These are phyloP conservation scores for Capsicum pubescens DNA, from an alignment of 257 asterid genomes.

Conservation along the genomic window DNA sequence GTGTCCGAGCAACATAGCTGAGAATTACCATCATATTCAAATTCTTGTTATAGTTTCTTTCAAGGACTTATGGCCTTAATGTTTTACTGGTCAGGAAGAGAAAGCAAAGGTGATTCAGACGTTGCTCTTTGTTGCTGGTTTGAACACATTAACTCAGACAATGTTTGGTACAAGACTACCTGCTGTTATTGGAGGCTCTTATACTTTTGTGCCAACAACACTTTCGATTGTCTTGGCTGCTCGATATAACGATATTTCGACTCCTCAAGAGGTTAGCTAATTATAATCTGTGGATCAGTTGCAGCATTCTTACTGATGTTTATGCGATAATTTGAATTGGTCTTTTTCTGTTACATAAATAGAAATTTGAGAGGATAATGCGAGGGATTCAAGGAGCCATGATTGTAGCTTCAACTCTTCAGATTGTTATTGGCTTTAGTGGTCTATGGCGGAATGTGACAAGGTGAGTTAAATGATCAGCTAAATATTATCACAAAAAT, in stretches of 20 bases:
- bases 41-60: background rate
- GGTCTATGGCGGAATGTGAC: constrained; percentile 91
- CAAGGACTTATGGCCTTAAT: background rate
- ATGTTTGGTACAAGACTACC: constrained; percentile 85
- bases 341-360: constrained; percentile 27
- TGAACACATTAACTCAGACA: constrained; percentile 79
- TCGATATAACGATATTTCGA: constrained; percentile 57
- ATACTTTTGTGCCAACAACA: constrained; percentile 84
- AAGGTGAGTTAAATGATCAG: constrained; percentile 46
- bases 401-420: constrained; percentile 90
- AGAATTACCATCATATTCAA: background rate
- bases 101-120: constrained; percentile 89
- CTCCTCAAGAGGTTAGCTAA: constrained; percentile 65
- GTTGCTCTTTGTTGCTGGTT: constrained; percentile 89
- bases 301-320: background rate
- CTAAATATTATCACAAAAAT: background rate
- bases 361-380: constrained; percentile 82
- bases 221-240: constrained; percentile 81
- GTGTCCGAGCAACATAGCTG: too few species aligned
- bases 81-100: constrained; percentile 58
- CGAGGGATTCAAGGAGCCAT: constrained; percentile 89
- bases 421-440: constrained; percentile 86
- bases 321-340: background rate
- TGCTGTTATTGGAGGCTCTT: constrained; percentile 85
- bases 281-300: background rate